Base-by-base conservation (phyloP, 495 filamentous ascomycete species). In the Tuber calosporum region DNA sequence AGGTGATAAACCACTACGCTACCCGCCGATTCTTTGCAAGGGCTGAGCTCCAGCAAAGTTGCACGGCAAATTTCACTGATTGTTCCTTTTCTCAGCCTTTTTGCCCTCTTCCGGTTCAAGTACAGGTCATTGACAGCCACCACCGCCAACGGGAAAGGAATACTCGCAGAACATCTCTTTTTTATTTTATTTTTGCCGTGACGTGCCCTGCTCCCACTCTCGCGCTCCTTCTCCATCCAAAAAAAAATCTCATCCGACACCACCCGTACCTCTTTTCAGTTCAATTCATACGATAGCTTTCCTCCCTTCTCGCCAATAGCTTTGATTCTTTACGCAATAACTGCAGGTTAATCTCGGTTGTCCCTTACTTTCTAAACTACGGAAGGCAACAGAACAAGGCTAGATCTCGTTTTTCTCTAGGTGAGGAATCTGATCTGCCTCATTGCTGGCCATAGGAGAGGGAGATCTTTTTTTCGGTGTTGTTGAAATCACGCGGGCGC, bases 231-330 rank as follows among this genome's bases (percentile, higher is more conserved):
- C 53, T 34, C 53, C 53, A 30, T 34, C 53, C 53, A 62, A 62
- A 62, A 62, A 62, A 62, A 30, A 15, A 34, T 30, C 26, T 58
- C 53, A 34, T 34, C 53, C 53, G 26, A 62, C 53, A 62, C 53
- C 53, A 62, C 53, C 48, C 26, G 26, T 62, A 19, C 53, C 53
- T 62, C 53, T 62, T n/a, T 15, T 62, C 53, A 34, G 13, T 62
- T 34, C 53, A 62, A 62, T 62, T 62, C 53, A 62, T 62, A 62
- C 53, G 53, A 62, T 62, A 62, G 26, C 53, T 34, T 62, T 62
- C 30, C 53, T 30, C 53, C 53, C 26, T 62, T 62, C 53, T 17
- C 53, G 53, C 53, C 53, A 62, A 62, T 62, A 62, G 53, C 53
- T 34, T 62, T 62, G 53, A 30, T 34, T 13, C 26, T 26, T 11